Evolutionary conservation across 306 rosid species (phyloP).

Genomic region (Gastrolobium villosum): DNA sequence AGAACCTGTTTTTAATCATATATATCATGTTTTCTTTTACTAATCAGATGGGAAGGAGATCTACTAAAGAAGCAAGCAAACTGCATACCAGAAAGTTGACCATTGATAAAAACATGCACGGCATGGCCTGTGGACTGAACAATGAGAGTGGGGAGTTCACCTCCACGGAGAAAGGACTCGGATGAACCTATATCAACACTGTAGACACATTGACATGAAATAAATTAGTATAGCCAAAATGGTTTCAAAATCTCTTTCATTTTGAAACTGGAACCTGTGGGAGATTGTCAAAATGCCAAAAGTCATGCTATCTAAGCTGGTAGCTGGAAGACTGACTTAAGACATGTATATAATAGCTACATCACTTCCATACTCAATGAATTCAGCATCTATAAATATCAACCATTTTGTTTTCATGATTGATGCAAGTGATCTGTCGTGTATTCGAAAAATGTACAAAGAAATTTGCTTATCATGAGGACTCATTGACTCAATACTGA

Average conservation of each 20-base stretch:
- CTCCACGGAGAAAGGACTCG: conserved; percentile 87
- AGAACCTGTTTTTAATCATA: conserved; percentile 72
- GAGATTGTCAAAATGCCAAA: conserved; percentile 35
- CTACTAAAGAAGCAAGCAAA: conserved; percentile 44
- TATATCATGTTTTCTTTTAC: conserved; percentile 33
- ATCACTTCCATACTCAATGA: not conserved
- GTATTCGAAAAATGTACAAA: not conserved
- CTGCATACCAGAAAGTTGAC: conserved; percentile 80
- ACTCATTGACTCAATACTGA: conserved; percentile 24
- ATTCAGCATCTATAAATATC: conserved; percentile 21
- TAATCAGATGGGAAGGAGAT: conserved; percentile 35
- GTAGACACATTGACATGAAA: conserved; percentile 51
- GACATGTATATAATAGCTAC: not conserved
- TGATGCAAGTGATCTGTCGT: conserved; percentile 26
- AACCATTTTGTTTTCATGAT: conserved; percentile 15
- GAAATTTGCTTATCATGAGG: conserved; percentile 24
- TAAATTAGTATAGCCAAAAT: conserved; percentile 37
- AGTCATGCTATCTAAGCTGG: conserved; percentile 12
- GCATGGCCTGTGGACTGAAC: conserved; percentile 96
- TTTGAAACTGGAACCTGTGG: conserved; percentile 24
- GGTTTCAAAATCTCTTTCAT: conserved; percentile 22
- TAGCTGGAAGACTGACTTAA: not conserved
- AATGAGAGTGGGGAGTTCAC: conserved; percentile 86
- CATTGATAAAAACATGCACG: conserved; percentile 90
- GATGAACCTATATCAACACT: conserved; percentile 83